phyloP scores from a whole-genome alignment of 495 filamentous ascomycete species.

The Cercophora newfieldiana region DNA sequence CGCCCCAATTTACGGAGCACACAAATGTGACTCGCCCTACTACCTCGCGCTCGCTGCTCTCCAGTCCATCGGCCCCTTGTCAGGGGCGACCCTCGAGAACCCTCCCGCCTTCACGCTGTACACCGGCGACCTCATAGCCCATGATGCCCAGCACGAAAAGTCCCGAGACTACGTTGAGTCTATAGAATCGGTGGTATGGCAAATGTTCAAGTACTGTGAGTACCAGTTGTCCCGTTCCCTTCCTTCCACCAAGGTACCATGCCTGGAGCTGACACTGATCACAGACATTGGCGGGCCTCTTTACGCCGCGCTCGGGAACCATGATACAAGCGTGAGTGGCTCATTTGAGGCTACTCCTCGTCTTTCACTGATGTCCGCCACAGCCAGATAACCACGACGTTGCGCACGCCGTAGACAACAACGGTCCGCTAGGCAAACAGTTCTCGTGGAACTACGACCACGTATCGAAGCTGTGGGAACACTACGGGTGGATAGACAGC shows the following conservation, averaged over 20 bases:
- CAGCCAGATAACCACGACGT: constrained; percentile 52
- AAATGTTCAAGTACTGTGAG: constrained; percentile 51
- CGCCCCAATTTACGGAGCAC: constrained; percentile 56
- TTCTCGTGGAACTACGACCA: constrained; percentile 59
- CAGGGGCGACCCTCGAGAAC: constrained; percentile 48
- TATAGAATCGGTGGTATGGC: constrained; percentile 50
- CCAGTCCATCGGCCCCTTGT: constrained; percentile 57
- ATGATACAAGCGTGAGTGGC: constrained; percentile 58
- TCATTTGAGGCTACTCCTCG: too few species aligned
- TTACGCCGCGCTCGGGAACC: constrained; percentile 54
- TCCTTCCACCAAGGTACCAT: neutral
- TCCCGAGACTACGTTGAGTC: constrained; percentile 53
- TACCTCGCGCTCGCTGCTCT: constrained; percentile 58
- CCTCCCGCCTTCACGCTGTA: constrained; percentile 54
- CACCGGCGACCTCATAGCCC: constrained; percentile 58
- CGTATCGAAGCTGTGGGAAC: constrained; percentile 51
- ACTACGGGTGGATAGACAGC: constrained; percentile 52
- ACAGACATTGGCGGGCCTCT: constrained; percentile 54
- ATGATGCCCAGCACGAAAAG: constrained; percentile 49
- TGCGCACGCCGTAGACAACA: constrained; percentile 48
- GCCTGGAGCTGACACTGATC: neutral
- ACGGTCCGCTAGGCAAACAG: constrained; percentile 53
- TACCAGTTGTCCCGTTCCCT: too few species aligned
- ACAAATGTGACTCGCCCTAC: constrained; percentile 59
- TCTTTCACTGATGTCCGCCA: too few species aligned